Evolutionary conservation across 306 rosid genomes (phyloP).

Genomic region (Inga leiocalycina): DNA sequence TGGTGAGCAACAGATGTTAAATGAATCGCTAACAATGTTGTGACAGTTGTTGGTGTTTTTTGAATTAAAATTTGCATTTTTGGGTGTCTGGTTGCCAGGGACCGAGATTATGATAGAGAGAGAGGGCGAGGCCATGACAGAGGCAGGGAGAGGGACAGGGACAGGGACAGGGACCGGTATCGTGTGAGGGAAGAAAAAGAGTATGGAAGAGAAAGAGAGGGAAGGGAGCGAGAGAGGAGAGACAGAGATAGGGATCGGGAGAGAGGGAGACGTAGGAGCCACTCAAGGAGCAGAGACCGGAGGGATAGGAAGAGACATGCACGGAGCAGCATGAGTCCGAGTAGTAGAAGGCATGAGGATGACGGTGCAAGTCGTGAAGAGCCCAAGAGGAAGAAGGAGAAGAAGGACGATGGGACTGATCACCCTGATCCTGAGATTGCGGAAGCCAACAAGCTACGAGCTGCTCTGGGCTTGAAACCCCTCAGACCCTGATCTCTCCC

Average conservation of each 20-base stretch:
- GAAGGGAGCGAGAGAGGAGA: constrained; percentile 92
- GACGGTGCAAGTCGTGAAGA: constrained; percentile 51
- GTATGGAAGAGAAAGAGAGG: constrained; percentile 71
- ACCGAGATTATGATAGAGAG: constrained; percentile 79
- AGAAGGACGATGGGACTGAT: constrained; percentile 77
- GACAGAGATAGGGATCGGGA: constrained; percentile 94
- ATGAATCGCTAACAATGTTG: constrained; percentile 7
- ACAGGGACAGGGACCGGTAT: constrained; percentile 65
- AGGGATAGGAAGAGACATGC: constrained; percentile 83
- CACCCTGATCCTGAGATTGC: constrained; percentile 91
- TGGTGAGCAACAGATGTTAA: neutral
- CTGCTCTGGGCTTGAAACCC: constrained; percentile 90
- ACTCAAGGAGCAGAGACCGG: constrained; percentile 84
- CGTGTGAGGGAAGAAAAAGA: constrained; percentile 70
- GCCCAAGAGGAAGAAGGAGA: constrained; percentile 81
- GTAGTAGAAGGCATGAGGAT: constrained; percentile 67
- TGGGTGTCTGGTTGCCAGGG: constrained; percentile 54
- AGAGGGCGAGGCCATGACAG: constrained; percentile 80
- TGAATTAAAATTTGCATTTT: constrained; percentile 2
- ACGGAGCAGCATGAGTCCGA: constrained; percentile 66
- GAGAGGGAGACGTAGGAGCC: constrained; percentile 86
- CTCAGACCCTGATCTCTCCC: constrained; percentile 35
- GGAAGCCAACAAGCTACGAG: constrained; percentile 75
- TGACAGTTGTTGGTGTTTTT: neutral
- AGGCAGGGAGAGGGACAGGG: constrained; percentile 51